Conservation (phyloP, 1,139 yeast species). For the Pichia sp. region DNA sequence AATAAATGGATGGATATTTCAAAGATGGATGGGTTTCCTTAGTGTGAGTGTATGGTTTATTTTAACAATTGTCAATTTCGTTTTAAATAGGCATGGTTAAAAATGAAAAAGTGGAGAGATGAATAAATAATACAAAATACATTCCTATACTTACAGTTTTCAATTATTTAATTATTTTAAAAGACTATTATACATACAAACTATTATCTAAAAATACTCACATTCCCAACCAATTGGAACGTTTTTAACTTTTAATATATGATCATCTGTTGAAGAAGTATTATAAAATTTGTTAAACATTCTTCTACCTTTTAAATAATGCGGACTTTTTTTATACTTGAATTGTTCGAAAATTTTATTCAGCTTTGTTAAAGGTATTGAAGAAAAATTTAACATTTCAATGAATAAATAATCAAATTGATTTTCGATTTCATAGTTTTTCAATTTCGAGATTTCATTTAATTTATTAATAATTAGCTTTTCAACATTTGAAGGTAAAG, state of each 20-base stretch:
- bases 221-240: conserved; percentile 13
- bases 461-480: conserved; percentile 9
- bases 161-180: neutral
- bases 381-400: conserved; percentile 20
- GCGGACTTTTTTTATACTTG: conserved; percentile 6
- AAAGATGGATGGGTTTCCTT: conserved; percentile 32
- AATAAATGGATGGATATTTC: conserved; percentile 38
- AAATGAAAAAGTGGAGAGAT: conserved; percentile 23
- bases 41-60: conserved; percentile 31
- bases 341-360: conserved; percentile 9
- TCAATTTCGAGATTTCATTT: conserved; percentile 4
- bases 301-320: conserved; percentile 11
- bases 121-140: too few relatives aligned
- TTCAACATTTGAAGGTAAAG: conserved; percentile 8
- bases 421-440: conserved; percentile 14
- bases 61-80: conserved; percentile 18
- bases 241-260: neutral
- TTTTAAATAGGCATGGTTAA: conserved; percentile 4
- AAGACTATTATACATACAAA: neutral
- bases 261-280: neutral
- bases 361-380: conserved; percentile 8
- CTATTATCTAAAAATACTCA: conserved; percentile 13
- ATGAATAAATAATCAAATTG: conserved; percentile 26
- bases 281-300: conserved; percentile 14
- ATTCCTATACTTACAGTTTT: neutral